phyloP scores from a whole-genome alignment of 169 alveolate genomes.

The Eimeria necatrix region DNA sequence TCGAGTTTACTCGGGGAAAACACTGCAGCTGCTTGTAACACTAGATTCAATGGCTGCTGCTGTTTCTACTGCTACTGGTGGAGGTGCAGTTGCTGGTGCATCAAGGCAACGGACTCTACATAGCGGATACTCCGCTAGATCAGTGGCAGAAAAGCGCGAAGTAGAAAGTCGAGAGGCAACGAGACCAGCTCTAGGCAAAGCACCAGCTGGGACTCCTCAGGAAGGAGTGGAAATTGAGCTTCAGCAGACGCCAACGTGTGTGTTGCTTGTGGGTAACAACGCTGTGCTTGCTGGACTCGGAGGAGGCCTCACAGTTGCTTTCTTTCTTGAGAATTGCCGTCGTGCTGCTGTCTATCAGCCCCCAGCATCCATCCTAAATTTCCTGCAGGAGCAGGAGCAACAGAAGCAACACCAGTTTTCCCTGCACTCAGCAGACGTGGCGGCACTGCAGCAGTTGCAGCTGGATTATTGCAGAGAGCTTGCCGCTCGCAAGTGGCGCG shows the following conservation, averaged over 20 bases:
- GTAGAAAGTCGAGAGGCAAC: not conserved
- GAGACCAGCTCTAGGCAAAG: slow-evolving; percentile 2
- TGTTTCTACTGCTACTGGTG: not conserved
- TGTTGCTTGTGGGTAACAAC: slow-evolving; percentile 58
- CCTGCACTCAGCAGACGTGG: not conserved
- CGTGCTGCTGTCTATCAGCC: slow-evolving; percentile 33
- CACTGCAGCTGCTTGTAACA: slow-evolving; percentile 18
- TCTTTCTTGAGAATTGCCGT: slow-evolving; percentile 43
- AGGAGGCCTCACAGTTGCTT: slow-evolving; percentile 37
- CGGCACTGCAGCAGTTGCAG: slow-evolving; percentile 26
- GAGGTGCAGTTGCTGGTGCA: not conserved
- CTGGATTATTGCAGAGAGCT: slow-evolving; percentile 38
- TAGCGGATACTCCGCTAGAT: not conserved
- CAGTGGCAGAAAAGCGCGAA: not conserved
- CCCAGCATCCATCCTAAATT: slow-evolving; percentile 28
- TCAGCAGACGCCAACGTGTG: slow-evolving; percentile 28
- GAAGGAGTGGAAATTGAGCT: not conserved
- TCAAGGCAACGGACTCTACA: not conserved
- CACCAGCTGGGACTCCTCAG: not conserved
- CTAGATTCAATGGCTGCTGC: slow-evolving; percentile 28
- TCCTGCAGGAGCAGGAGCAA: slow-evolving; percentile 39
- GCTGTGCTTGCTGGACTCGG: slow-evolving; percentile 53
- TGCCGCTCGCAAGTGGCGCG: slow-evolving; percentile 40
- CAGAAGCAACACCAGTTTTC: not conserved
- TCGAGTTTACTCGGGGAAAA: slow-evolving; percentile 32